These are phyloP conservation scores for Nigrospora oryzae DNA, from an alignment of 2,329 filamentous ascomycete genomes.

Conservation along the genomic window DNA sequence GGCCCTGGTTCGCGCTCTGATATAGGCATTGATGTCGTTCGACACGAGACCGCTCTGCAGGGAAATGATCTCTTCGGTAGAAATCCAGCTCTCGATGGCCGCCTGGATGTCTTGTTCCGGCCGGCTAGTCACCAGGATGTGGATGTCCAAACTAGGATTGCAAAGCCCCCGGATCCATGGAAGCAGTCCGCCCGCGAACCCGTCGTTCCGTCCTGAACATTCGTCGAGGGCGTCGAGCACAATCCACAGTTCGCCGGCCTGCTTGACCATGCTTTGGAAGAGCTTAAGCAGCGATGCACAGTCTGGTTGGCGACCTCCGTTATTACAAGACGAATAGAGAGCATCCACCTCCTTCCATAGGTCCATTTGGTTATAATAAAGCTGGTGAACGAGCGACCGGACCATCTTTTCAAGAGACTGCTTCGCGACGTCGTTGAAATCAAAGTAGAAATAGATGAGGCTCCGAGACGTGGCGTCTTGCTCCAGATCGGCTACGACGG, in stretches of 20 bases:
- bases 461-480: neutral
- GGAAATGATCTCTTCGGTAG: conserved; percentile 14
- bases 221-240: conserved; percentile 21
- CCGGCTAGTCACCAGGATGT: conserved; percentile 14
- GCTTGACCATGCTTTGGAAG: conserved; percentile 12
- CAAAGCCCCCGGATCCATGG: too few species aligned
- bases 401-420: conserved; percentile 23
- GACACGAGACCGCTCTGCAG: conserved; percentile 11
- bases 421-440: conserved; percentile 27
- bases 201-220: conserved; percentile 6
- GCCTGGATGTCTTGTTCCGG: conserved; percentile 13
- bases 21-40: conserved; percentile 16
- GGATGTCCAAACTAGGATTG: neutral
- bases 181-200: neutral
- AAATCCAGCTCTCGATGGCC: conserved; percentile 8
- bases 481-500: conserved; percentile 19
- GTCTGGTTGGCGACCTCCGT: conserved; percentile 14
- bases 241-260: conserved; percentile 13
- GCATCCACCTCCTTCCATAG: conserved; percentile 12
- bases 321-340: conserved; percentile 16
- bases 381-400: conserved; percentile 25
- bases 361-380: conserved; percentile 12
- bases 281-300: conserved; percentile 12
- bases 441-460: conserved; percentile 25
- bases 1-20: conserved; percentile 10